These are phyloP conservation scores for Serendipita vermifera DNA, from an alignment of 768 basidiomycete species.

Conservation along the genomic window DNA sequence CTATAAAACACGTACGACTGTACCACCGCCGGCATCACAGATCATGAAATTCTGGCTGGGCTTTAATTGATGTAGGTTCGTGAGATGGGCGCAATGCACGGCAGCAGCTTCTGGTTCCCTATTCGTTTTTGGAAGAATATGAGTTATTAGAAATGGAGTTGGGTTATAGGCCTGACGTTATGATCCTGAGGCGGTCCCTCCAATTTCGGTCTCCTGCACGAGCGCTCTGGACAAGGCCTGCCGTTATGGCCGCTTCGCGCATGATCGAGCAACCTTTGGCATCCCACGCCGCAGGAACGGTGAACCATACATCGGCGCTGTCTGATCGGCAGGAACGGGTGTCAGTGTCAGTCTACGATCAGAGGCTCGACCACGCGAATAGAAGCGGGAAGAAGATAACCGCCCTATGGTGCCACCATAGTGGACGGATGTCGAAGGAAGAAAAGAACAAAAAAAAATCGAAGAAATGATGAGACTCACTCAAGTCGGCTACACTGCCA, in stretches of 20 bases:
- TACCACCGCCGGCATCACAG: constrained; percentile 84
- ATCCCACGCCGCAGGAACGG: constrained; percentile 87
- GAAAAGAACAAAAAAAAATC: neutral
- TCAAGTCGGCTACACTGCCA: constrained; percentile 72
- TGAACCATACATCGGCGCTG: constrained; percentile 72
- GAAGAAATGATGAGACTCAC: constrained; percentile 30
- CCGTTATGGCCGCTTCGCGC: constrained; percentile 70
- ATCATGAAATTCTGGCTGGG: constrained; percentile 80
- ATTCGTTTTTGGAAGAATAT: neutral
- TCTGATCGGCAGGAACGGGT: constrained; percentile 30
- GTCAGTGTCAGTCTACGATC: neutral
- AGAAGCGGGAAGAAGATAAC: neutral
- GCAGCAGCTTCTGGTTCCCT: constrained; percentile 78
- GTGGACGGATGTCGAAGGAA: neutral
- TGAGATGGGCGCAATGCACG: constrained; percentile 73
- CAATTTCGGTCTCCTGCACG: constrained; percentile 58
- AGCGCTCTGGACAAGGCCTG: constrained; percentile 63
- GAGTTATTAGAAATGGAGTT: constrained; percentile 1
- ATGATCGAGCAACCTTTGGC: constrained; percentile 73
- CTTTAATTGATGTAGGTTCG: constrained; percentile 63
- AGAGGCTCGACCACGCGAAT: neutral
- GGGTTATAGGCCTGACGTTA: too few relatives aligned
- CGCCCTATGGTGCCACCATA: neutral
- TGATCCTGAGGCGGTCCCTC: constrained; percentile 72
- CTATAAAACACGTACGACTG: constrained; percentile 34